Conservation (phyloP, 2,329 filamentous ascomycete species). For the Bipolaris victoriae region DNA sequence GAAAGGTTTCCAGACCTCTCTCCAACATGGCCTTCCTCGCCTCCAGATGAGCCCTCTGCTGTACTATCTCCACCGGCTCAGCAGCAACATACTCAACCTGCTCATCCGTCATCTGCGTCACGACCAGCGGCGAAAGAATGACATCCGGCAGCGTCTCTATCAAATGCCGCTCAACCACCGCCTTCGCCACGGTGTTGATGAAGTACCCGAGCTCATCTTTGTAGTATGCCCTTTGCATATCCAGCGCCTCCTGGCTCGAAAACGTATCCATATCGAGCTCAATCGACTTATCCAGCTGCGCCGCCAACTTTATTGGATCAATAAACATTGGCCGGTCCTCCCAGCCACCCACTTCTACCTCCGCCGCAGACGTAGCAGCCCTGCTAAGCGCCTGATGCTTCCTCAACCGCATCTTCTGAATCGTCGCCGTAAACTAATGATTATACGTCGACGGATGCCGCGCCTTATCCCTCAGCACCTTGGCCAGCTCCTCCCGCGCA, state of each 20-base stretch:
- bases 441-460: constrained; percentile 63
- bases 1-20: constrained; percentile 44
- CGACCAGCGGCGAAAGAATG: constrained; percentile 40
- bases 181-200: constrained; percentile 41
- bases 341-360: too few relatives aligned
- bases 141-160: constrained; percentile 35
- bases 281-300: constrained; percentile 7
- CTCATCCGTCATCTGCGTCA: constrained; percentile 43
- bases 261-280: constrained; percentile 45
- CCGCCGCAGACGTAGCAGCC: not conserved
- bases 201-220: constrained; percentile 49
- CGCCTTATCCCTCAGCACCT: constrained; percentile 56
- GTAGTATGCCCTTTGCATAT: constrained; percentile 47
- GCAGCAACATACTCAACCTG: constrained; percentile 44
- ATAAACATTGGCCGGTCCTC: not conserved
- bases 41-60: constrained; percentile 38
- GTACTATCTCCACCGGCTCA: constrained; percentile 40
- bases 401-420: constrained; percentile 32
- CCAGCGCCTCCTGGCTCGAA: constrained; percentile 45
- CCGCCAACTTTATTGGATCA: not conserved
- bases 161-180: constrained; percentile 50
- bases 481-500: constrained; percentile 49
- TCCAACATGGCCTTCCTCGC: constrained; percentile 42
- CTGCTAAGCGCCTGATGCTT: constrained; percentile 5
- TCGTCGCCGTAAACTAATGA: constrained; percentile 44